These are phyloP conservation scores for Sisymbrium irio DNA, from an alignment of 345 rosid species.

Conservation along the genomic window DNA sequence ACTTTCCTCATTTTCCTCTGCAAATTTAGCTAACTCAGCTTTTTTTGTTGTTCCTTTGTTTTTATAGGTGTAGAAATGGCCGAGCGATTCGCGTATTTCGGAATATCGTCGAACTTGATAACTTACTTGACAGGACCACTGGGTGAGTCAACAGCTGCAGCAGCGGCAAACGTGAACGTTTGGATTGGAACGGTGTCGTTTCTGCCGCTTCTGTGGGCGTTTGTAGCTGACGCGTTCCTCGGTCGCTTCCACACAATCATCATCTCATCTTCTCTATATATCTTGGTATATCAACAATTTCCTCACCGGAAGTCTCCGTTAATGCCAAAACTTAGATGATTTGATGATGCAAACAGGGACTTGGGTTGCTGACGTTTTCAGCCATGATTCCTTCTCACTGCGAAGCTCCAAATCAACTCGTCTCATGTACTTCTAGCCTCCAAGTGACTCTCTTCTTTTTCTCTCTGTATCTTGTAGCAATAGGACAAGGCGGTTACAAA, in stretches of 20 bases:
- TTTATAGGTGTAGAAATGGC: conserved; percentile 40
- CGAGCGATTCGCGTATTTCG: conserved; percentile 58
- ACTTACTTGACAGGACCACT: conserved; percentile 60
- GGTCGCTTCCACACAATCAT: conserved; percentile 63
- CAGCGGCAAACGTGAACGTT: conserved; percentile 59
- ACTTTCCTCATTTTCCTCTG: no score
- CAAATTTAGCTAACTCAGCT: no score
- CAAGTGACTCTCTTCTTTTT: conserved; percentile 33
- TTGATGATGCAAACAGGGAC: background rate
- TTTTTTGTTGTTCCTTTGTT: background rate
- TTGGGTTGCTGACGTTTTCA: conserved; percentile 1
- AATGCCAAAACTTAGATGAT: background rate
- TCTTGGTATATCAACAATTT: conserved; percentile 28
- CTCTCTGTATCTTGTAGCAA: conserved; percentile 37
- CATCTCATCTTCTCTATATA: conserved; percentile 50
- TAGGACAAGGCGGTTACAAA: conserved; percentile 51
- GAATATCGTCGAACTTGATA: conserved; percentile 52
- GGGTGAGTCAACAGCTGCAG: conserved; percentile 56
- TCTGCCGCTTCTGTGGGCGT: conserved; percentile 58
- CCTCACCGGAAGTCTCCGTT: background rate
- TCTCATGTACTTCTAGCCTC: background rate
- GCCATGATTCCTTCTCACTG: conserved; percentile 21
- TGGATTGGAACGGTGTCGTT: conserved; percentile 54
- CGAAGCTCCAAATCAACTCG: background rate
- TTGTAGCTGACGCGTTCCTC: conserved; percentile 63